phyloP scores from a whole-genome alignment of 2,329 filamentous ascomycete genomes.

The Hirsutella minnesotensis region DNA sequence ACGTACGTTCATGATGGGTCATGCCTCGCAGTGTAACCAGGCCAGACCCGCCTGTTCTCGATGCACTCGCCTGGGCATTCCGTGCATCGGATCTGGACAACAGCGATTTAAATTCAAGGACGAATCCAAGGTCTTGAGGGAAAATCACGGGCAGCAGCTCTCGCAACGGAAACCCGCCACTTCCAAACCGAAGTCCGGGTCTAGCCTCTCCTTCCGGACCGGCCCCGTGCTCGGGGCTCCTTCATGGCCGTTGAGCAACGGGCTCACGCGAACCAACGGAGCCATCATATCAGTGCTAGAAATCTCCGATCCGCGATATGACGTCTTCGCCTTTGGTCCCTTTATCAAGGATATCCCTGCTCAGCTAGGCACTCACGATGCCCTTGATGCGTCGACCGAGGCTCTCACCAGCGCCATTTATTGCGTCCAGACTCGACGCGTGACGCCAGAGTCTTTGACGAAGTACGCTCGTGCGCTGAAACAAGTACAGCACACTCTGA shows the following conservation, averaged over 20 bases:
- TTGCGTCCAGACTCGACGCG: slow-evolving; percentile 11
- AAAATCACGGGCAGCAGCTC: neutral
- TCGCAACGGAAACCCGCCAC: too few species aligned
- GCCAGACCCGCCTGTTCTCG: slow-evolving; percentile 29
- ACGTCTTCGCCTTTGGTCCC: slow-evolving; percentile 32
- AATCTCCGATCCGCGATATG: slow-evolving; percentile 31
- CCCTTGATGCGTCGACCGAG: slow-evolving; percentile 27
- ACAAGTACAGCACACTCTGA: slow-evolving; percentile 13
- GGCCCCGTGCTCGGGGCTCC: neutral
- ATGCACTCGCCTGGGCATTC: slow-evolving; percentile 30
- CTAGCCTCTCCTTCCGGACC: too few species aligned
- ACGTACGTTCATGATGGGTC: too few species aligned
- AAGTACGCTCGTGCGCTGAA: slow-evolving; percentile 20
- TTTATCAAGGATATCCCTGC: slow-evolving; percentile 32
- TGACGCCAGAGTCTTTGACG: slow-evolving; percentile 10
- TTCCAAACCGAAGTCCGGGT: too few species aligned
- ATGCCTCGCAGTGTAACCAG: slow-evolving; percentile 36
- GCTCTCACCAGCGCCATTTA: slow-evolving; percentile 16
- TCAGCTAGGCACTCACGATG: slow-evolving; percentile 30
- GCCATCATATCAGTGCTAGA: slow-evolving; percentile 20
- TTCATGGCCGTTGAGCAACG: slow-evolving; percentile 16
- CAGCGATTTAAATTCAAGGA: slow-evolving; percentile 38
- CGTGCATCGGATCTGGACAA: slow-evolving; percentile 32
- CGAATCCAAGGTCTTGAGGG: slow-evolving; percentile 6
- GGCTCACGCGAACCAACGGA: slow-evolving; percentile 11